A percentile compares a stretch with the other conserved stretches of the same genome.
These are phyloP conservation scores for Hemerocallis citrina DNA, from an alignment of 106 monocot genomes.

Conservation along the genomic window DNA sequence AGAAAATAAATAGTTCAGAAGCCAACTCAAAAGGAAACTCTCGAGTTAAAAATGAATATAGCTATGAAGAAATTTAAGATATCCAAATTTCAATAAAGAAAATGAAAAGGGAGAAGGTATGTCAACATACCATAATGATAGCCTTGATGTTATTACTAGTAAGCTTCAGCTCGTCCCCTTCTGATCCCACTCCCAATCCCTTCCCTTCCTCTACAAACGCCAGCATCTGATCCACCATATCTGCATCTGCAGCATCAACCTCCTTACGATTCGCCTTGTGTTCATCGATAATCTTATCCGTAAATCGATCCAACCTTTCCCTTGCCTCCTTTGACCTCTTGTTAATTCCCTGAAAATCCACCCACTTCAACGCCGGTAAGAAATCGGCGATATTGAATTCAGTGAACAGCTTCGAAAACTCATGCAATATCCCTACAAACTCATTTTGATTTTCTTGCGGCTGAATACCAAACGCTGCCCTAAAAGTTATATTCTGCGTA, in stretches of 20 bases:
- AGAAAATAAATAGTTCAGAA: not conserved
- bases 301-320: constrained; percentile 38
- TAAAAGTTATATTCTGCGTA: constrained; percentile 47
- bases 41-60: too few species aligned
- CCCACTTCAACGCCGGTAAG: constrained; percentile 58
- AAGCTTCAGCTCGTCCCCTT: constrained; percentile 11
- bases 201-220: constrained; percentile 10
- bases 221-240: constrained; percentile 65
- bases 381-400: constrained; percentile 83
- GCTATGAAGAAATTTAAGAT: too few species aligned
- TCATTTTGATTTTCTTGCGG: constrained; percentile 21
- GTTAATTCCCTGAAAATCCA: constrained; percentile 58
- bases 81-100: too few species aligned
- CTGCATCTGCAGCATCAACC: constrained; percentile 13
- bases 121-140: too few species aligned
- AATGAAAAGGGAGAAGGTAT: not conserved
- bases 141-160: constrained; percentile 36
- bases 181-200: too few species aligned
- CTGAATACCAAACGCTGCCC: constrained; percentile 49
- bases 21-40: not conserved
- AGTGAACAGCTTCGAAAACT: constrained; percentile 77
- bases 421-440: constrained; percentile 61
- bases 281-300: constrained; percentile 66
- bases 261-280: constrained; percentile 37
- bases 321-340: constrained; percentile 38